Conservation (phyloP, 257 asterid genomes). For the Petunia secreta region DNA sequence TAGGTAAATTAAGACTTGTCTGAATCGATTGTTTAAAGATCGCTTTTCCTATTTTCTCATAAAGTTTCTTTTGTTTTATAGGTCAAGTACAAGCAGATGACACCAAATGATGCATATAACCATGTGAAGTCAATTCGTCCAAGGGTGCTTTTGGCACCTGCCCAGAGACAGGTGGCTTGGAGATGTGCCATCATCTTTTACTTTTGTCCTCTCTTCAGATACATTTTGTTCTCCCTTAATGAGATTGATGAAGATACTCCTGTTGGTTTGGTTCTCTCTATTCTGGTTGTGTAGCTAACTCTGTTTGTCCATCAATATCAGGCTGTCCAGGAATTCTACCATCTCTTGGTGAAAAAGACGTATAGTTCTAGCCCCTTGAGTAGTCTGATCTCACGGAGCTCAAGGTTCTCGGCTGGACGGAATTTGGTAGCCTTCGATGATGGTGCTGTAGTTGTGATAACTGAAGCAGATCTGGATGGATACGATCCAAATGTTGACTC, state of each 20-base stretch:
- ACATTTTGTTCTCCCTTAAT: neutral
- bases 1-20: constrained; percentile 26
- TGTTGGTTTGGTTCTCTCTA: neutral
- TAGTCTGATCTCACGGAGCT: constrained; percentile 29
- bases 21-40: constrained; percentile 20
- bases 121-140: constrained; percentile 72
- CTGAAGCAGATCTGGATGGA: constrained; percentile 57
- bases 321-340: constrained; percentile 62
- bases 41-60: neutral
- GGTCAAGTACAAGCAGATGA: constrained; percentile 67
- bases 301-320: constrained; percentile 25
- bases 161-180: constrained; percentile 58
- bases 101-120: constrained; percentile 60
- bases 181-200: neutral
- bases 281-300: constrained; percentile 17
- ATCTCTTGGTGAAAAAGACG: constrained; percentile 31
- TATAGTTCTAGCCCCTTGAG: constrained; percentile 27
- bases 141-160: constrained; percentile 59
- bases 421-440: constrained; percentile 55
- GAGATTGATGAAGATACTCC: neutral
- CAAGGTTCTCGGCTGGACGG: constrained; percentile 33
- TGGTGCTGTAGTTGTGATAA: constrained; percentile 58
- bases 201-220: neutral
- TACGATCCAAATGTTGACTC: constrained; percentile 39
- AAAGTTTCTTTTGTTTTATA: constrained; percentile 26